Conservation (phyloP, 768 basidiomycete genomes). For the Rhodotorula kratochvilovae region DNA sequence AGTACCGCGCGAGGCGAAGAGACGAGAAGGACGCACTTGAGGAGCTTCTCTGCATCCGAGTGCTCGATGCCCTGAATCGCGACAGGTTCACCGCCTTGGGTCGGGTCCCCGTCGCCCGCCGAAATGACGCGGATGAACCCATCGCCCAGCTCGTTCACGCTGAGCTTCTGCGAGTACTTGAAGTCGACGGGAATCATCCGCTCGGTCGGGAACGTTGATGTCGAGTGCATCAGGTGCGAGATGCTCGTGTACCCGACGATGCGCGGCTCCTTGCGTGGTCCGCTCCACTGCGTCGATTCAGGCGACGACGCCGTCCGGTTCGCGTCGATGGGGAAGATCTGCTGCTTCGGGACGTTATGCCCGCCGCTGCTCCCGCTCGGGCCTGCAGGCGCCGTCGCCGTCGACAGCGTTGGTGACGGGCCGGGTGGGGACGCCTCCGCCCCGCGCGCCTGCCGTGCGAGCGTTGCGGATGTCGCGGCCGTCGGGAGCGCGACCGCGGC, state of each 20-base stretch:
- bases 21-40: constrained; percentile 54
- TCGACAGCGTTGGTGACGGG: background rate
- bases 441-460: constrained; percentile 3
- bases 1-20: too few relatives aligned
- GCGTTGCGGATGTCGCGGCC: constrained; percentile 22
- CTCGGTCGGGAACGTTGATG: constrained; percentile 74
- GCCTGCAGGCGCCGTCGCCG: background rate
- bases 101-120: constrained; percentile 27
- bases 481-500: constrained; percentile 26
- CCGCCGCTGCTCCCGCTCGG: background rate
- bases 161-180: constrained; percentile 81
- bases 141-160: constrained; percentile 75
- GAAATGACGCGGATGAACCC: constrained; percentile 74
- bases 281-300: constrained; percentile 39
- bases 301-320: constrained; percentile 39
- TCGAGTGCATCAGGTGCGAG: constrained; percentile 82
- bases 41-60: constrained; percentile 69
- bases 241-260: constrained; percentile 79
- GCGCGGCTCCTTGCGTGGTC: constrained; percentile 45
- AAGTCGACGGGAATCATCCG: constrained; percentile 70
- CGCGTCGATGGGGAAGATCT: constrained; percentile 16
- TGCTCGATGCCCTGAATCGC: constrained; percentile 58
- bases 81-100: constrained; percentile 8
- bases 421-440: background rate
- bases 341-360: constrained; percentile 9